Evolutionary conservation across 306 rosid species (phyloP).

Genomic region (Parietaria judaica): DNA sequence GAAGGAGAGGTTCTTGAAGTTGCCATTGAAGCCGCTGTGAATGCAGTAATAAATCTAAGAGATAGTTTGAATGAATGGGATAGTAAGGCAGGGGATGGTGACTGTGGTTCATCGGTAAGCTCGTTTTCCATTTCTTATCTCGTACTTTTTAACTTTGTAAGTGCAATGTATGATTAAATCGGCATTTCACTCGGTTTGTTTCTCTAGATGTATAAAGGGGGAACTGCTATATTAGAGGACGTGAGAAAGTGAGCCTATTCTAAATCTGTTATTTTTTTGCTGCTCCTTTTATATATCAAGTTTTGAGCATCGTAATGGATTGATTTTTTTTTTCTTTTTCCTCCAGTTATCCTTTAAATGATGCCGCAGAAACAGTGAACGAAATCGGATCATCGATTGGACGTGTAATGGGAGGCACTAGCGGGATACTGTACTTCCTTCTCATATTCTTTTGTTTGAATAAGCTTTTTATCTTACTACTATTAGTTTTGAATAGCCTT

Average conservation of each 20-base stretch:
- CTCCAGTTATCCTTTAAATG: constrained; percentile 87
- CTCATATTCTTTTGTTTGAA: constrained; percentile 20
- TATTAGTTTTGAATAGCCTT: neutral
- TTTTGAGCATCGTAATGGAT: neutral
- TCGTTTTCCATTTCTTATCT: constrained; percentile 9
- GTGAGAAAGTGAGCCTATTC: constrained; percentile 44
- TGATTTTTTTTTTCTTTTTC: constrained; percentile 9
- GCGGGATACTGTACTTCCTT: constrained; percentile 75
- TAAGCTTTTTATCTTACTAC: constrained; percentile 4
- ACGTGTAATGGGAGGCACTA: constrained; percentile 93
- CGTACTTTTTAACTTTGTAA: constrained; percentile 6
- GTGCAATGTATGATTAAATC: constrained; percentile 8
- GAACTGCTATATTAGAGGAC: constrained; percentile 75
- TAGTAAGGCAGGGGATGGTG: constrained; percentile 93
- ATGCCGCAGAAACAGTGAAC: constrained; percentile 74
- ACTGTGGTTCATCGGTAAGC: constrained; percentile 91
- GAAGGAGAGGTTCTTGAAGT: constrained; percentile 67
- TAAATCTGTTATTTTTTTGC: neutral
- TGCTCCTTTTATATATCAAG: neutral
- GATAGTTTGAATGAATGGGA: constrained; percentile 89
- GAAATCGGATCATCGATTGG: constrained; percentile 76
- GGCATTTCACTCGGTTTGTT: constrained; percentile 19
- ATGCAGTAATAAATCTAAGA: constrained; percentile 49
- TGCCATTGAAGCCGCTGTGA: constrained; percentile 79
- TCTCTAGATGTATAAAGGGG: constrained; percentile 84